These are phyloP conservation scores for Juncus inflexus DNA, from an alignment of 176 grass and related monocot genomes.

Conservation along the genomic window DNA sequence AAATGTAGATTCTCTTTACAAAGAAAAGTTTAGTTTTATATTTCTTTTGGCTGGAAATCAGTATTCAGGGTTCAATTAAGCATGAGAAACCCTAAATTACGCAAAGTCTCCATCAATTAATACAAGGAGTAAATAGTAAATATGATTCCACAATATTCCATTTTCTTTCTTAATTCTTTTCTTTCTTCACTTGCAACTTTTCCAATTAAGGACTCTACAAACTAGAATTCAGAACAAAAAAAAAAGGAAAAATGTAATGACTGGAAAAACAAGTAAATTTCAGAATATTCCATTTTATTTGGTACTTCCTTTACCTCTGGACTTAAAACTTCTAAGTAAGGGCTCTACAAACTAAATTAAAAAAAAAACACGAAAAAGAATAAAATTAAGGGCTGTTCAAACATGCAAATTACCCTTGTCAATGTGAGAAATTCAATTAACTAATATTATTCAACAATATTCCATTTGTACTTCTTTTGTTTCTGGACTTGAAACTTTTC, in stretches of 20 bases:
- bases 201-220: constrained; percentile 73
- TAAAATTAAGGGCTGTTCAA: no score
- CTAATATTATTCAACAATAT: no score
- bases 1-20: not conserved
- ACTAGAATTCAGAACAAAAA: constrained; percentile 13
- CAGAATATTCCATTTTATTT: constrained; percentile 56
- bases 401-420: no score
- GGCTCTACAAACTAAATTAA: constrained; percentile 55
- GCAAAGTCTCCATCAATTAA: no score
- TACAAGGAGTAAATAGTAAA: constrained; percentile 1
- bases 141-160: constrained; percentile 48
- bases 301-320: constrained; percentile 38
- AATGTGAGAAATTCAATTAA: no score
- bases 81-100: no score
- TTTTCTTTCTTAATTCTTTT: constrained; percentile 45
- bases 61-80: not conserved
- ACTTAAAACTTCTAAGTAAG: constrained; percentile 52
- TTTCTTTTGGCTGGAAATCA: not conserved
- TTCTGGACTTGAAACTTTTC: no score
- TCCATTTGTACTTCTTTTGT: no score
- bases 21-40: not conserved
- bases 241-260: not conserved
- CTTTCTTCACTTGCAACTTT: constrained; percentile 48
- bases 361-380: constrained; percentile 5
- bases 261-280: constrained; percentile 34